Conservation (phyloP, 2,329 filamentous ascomycete genomes). For the Stagonosporopsis vannaccii region DNA sequence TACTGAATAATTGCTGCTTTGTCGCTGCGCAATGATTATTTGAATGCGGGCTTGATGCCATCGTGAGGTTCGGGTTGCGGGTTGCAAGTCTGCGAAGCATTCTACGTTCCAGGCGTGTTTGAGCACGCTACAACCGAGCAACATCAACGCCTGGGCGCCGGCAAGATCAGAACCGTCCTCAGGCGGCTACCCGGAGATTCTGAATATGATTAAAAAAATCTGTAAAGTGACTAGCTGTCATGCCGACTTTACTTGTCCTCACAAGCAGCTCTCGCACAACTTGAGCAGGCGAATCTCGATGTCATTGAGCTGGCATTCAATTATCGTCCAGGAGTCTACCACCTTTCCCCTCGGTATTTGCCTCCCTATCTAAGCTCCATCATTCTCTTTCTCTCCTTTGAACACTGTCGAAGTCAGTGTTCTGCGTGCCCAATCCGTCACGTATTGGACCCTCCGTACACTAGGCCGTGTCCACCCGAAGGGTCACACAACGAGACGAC, state of each 20-base stretch:
- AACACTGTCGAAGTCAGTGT: not conserved
- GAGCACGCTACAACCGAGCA: slow-evolving; percentile 38
- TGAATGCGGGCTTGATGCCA: slow-evolving; percentile 18
- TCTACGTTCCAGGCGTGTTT: slow-evolving; percentile 47
- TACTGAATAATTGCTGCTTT: not conserved
- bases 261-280: not conserved
- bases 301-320: not conserved
- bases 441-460: not conserved
- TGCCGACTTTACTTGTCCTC: not conserved
- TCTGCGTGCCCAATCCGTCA: slow-evolving; percentile 2
- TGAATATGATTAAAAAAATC: slow-evolving; percentile 33
- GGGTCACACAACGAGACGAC: not conserved
- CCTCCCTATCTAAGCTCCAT: not conserved
- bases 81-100: slow-evolving; percentile 41
- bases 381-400: not conserved
- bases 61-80: slow-evolving; percentile 18
- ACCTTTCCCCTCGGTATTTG: not conserved
- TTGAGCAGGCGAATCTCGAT: not conserved
- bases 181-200: slow-evolving; percentile 24
- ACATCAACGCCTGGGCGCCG: slow-evolving; percentile 19
- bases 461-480: not conserved
- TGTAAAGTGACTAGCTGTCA: not conserved
- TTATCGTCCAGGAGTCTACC: not conserved
- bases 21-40: not conserved
- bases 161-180: slow-evolving; percentile 25